These are phyloP conservation scores for Chlamydomonas sp. DNA, from an alignment of 139 green algal genomes.

Conservation along the genomic window DNA sequence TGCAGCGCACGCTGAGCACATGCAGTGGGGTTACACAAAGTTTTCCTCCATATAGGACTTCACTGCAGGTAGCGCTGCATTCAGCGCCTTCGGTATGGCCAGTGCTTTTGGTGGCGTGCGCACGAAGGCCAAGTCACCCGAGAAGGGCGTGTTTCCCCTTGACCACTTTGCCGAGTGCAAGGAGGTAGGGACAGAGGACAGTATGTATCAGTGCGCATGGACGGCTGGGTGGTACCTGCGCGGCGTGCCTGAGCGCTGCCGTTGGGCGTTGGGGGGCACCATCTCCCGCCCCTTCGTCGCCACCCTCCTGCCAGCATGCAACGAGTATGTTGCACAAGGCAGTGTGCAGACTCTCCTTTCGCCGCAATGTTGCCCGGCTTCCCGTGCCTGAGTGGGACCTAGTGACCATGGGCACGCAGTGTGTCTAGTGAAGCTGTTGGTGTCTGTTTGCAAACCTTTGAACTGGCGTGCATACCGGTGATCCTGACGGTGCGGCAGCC, in stretches of 20 bases:
- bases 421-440: too few relatives aligned
- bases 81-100: neutral
- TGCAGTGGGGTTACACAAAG: too few relatives aligned
- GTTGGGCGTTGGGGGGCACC: neutral
- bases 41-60: neutral
- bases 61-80: neutral
- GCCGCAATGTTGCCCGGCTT: too few relatives aligned
- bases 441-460: too few relatives aligned
- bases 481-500: neutral
- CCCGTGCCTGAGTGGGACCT: too few relatives aligned
- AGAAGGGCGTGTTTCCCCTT: constrained; percentile 97
- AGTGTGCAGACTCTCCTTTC: too few relatives aligned
- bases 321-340: too few relatives aligned
- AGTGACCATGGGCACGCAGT: too few relatives aligned
- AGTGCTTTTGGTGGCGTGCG: constrained; percentile 75
- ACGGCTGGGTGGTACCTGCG: neutral
- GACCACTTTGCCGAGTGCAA: constrained; percentile 98
- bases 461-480: too few relatives aligned
- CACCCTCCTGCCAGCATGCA: too few relatives aligned
- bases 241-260: too few relatives aligned
- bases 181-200: constrained; percentile 46
- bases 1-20: too few relatives aligned
- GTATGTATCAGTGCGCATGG: neutral
- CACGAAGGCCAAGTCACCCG: constrained; percentile 72
- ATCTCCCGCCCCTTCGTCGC: neutral